These are phyloP conservation scores for Beauveria varroae DNA, from an alignment of 2,329 filamentous ascomycete species.

Conservation along the genomic window DNA sequence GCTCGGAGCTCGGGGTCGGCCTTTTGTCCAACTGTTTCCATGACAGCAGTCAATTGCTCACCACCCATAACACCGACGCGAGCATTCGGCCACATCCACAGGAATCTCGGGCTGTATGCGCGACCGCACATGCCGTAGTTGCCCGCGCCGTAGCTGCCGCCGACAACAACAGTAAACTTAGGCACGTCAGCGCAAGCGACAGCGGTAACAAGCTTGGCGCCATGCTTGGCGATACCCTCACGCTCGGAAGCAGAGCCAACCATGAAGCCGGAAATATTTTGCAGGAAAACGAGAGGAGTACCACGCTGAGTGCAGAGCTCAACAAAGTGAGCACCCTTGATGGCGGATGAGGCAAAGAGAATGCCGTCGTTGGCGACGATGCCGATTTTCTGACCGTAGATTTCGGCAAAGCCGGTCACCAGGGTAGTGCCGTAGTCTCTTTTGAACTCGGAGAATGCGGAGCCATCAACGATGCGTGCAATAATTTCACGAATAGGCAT, in stretches of 20 bases:
- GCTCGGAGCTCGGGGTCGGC: constrained; percentile 73
- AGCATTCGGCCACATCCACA: constrained; percentile 99
- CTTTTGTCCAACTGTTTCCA: constrained; percentile 85
- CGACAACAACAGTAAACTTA: constrained; percentile 96
- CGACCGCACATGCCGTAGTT: constrained; percentile 99
- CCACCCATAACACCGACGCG: constrained; percentile 93
- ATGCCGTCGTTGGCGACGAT: constrained; percentile 97
- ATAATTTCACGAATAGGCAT: constrained; percentile 87
- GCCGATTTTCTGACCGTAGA: constrained; percentile 84
- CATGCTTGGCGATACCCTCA: constrained; percentile 95
- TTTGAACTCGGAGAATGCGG: constrained; percentile 90
- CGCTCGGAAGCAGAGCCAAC: constrained; percentile 87
- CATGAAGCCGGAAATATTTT: constrained; percentile 99
- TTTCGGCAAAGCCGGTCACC: constrained; percentile 83
- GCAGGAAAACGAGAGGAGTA: constrained; percentile 85
- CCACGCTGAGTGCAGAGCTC: constrained; percentile 87
- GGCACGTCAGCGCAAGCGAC: constrained; percentile 91
- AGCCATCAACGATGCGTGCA: constrained; percentile 85
- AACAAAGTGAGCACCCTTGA: constrained; percentile 96
- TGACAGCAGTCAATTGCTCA: constrained; percentile 84
- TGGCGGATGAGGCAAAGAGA: constrained; percentile 76
- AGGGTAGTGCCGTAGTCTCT: constrained; percentile 81
- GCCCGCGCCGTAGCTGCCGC: constrained; percentile 83
- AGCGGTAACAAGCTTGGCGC: constrained; percentile 91
- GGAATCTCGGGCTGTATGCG: constrained; percentile 81